A percentile compares a stretch with the other conserved stretches of the same genome.
These are phyloP conservation scores for Incumbomyces delicatus DNA, from an alignment of 2,329 filamentous ascomycete genomes.

Conservation along the genomic window DNA sequence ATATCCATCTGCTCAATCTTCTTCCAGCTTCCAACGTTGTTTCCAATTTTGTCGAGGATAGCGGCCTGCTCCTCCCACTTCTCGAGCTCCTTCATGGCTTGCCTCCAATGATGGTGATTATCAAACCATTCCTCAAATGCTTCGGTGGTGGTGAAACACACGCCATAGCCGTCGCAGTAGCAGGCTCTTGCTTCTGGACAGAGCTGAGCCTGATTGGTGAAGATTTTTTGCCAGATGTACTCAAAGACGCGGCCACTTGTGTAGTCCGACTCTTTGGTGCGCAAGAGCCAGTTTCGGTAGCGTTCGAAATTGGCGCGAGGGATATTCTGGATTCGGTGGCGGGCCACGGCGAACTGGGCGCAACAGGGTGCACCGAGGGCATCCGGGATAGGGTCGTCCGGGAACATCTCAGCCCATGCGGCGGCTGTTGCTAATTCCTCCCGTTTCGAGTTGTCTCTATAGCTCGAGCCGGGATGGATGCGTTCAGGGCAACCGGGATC, in stretches of 20 bases:
- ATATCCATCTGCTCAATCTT: conserved; percentile 15
- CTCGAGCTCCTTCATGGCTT: conserved; percentile 33
- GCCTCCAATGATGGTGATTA: conserved; percentile 33
- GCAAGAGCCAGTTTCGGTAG: conserved; percentile 52
- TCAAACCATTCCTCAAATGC: conserved; percentile 41
- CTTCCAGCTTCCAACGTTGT: conserved; percentile 10
- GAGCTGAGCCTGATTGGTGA: conserved; percentile 39
- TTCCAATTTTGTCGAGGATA: conserved; percentile 19
- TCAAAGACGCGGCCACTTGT: conserved; percentile 53
- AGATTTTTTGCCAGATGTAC: conserved; percentile 56
- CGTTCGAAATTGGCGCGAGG: conserved; percentile 46
- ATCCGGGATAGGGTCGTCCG: conserved; percentile 32
- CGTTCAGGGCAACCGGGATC: conserved; percentile 50
- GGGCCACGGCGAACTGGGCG: conserved; percentile 53
- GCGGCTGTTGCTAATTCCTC: conserved; percentile 38
- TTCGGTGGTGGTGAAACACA: conserved; percentile 47
- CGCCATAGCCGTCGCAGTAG: conserved; percentile 55
- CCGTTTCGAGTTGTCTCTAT: conserved; percentile 32
- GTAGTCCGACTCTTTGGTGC: conserved; percentile 46
- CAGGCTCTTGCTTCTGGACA: conserved; percentile 46
- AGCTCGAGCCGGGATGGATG: conserved; percentile 40
- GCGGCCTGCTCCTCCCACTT: conserved; percentile 32
- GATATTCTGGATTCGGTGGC: conserved; percentile 46
- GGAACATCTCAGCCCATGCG: conserved; percentile 41
- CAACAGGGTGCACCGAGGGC: conserved; percentile 54